Percentiles rank a stretch among this genome's conserved stretches.
Evolutionary conservation across 192 early-diverging fungal species (phyloP).

Genomic region (Coemansia reversa): DNA sequence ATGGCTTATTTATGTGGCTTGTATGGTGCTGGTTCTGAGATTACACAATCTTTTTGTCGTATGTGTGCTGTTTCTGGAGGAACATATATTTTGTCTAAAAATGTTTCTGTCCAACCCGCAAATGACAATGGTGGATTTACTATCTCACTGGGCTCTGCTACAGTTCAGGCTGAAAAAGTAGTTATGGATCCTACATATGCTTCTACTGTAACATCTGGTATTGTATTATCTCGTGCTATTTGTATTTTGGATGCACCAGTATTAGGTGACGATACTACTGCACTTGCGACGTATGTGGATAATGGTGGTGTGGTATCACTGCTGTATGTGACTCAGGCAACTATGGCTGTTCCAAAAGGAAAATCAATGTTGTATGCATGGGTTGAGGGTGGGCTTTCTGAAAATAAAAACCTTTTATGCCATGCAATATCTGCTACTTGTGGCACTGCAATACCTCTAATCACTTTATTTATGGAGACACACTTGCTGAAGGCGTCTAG

Average conservation of each 20-base stretch:
- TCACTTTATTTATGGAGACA: conserved; percentile 19
- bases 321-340: conserved; percentile 37
- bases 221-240: conserved; percentile 46
- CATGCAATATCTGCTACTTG: conserved; percentile 11
- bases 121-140: conserved; percentile 37
- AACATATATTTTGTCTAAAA: conserved; percentile 76
- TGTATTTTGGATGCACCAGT: conserved; percentile 49
- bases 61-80: conserved; percentile 89
- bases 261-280: conserved; percentile 34
- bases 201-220: conserved; percentile 16
- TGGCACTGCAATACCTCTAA: conserved; percentile 7
- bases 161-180: conserved; percentile 41
- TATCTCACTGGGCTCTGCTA: conserved; percentile 46
- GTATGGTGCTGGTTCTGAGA: conserved; percentile 88
- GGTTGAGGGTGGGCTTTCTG: conserved; percentile 9
- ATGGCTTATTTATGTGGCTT: conserved; percentile 78
- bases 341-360: conserved; percentile 28
- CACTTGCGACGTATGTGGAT: conserved; percentile 16
- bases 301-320: conserved; percentile 18
- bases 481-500: conserved; percentile 11
- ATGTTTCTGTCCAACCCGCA: conserved; percentile 30
- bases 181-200: conserved; percentile 60
- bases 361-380: conserved; percentile 31
- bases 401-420: conserved; percentile 9
- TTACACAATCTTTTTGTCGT: conserved; percentile 89